These are phyloP conservation scores for Elsinoe perseae DNA, from an alignment of 2,329 filamentous ascomycete species.

Conservation along the genomic window DNA sequence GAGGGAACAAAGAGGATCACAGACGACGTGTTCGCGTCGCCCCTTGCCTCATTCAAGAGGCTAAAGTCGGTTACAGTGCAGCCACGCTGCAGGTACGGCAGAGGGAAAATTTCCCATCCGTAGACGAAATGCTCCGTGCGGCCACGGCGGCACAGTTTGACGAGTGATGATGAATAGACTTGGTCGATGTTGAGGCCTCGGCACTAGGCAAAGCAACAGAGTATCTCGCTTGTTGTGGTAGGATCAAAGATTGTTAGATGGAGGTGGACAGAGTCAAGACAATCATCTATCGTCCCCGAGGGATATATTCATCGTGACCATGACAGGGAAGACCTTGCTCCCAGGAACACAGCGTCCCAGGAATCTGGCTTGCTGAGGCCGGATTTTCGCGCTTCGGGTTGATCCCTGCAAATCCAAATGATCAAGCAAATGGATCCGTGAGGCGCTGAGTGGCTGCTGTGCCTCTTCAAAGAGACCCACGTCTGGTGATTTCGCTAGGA, in stretches of 20 bases:
- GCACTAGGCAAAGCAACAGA: background rate
- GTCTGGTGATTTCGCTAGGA: slow-evolving; percentile 11
- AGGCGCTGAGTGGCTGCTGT: background rate
- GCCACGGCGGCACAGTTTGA: slow-evolving; percentile 6
- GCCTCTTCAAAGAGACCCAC: background rate
- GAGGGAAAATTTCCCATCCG: background rate
- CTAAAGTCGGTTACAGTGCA: background rate
- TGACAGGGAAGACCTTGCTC: slow-evolving; percentile 1
- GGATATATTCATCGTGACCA: background rate
- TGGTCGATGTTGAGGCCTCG: background rate
- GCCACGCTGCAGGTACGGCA: slow-evolving; percentile 10
- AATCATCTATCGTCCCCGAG: background rate
- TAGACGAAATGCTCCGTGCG: background rate
- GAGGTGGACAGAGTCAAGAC: background rate
- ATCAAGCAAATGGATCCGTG: slow-evolving; percentile 3
- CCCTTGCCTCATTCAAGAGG: background rate
- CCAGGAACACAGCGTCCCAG: slow-evolving; percentile 9
- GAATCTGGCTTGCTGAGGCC: background rate
- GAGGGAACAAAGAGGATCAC: slow-evolving; percentile 1
- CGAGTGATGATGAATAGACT: background rate
- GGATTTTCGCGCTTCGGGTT: slow-evolving; percentile 6
- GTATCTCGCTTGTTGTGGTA: background rate
- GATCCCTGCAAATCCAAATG: slow-evolving; percentile 13
- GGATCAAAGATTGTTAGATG: background rate
- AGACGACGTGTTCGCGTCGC: slow-evolving; percentile 12